These are phyloP conservation scores for Zalaria obscura DNA, from an alignment of 2,329 filamentous ascomycete species.

Conservation along the genomic window DNA sequence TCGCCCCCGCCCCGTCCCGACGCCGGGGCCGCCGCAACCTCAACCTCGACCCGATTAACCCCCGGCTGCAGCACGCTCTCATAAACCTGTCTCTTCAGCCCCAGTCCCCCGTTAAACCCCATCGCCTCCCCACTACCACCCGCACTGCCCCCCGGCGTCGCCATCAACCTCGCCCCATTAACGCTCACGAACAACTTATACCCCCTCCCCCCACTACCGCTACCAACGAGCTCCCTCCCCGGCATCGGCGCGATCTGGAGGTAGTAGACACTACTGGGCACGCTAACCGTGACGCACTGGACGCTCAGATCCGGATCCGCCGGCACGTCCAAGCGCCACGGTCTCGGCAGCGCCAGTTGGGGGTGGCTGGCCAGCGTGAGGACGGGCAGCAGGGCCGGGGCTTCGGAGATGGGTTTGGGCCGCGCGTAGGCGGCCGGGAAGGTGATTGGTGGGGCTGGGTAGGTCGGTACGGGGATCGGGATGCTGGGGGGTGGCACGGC, in stretches of 20 bases:
- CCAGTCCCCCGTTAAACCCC: slow-evolving; percentile 7
- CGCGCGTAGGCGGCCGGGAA: slow-evolving; percentile 15
- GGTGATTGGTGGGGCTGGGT: slow-evolving; percentile 4
- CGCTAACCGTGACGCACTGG: slow-evolving; percentile 57
- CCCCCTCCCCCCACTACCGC: slow-evolving; percentile 46
- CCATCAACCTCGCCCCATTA: slow-evolving; percentile 50
- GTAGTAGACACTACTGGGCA: slow-evolving; percentile 53
- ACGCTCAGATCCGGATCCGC: slow-evolving; percentile 53
- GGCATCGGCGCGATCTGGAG: slow-evolving; percentile 58
- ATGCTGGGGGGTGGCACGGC: slow-evolving; percentile 19
- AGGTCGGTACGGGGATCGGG: slow-evolving; percentile 7
- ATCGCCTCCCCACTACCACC: slow-evolving; percentile 9
- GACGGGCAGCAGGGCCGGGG: slow-evolving; percentile 52
- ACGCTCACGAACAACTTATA: slow-evolving; percentile 65
- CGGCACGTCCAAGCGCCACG: slow-evolving; percentile 48
- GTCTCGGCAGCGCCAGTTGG: slow-evolving; percentile 42
- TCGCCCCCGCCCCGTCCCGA: slow-evolving; percentile 28
- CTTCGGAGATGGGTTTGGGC: slow-evolving; percentile 16
- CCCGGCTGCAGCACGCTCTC: slow-evolving; percentile 59
- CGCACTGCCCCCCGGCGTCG: slow-evolving; percentile 28
- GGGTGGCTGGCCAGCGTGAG: slow-evolving; percentile 57
- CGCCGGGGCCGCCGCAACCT: slow-evolving; percentile 50
- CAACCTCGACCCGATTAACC: slow-evolving; percentile 65
- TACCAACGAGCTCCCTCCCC: slow-evolving; percentile 30
- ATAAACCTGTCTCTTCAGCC: slow-evolving; percentile 48